Evolutionary conservation across 305 asterid species (phyloP), one percentile per base, ranked within the genome.

Genomic region (Fraxinus sp.): DNA sequence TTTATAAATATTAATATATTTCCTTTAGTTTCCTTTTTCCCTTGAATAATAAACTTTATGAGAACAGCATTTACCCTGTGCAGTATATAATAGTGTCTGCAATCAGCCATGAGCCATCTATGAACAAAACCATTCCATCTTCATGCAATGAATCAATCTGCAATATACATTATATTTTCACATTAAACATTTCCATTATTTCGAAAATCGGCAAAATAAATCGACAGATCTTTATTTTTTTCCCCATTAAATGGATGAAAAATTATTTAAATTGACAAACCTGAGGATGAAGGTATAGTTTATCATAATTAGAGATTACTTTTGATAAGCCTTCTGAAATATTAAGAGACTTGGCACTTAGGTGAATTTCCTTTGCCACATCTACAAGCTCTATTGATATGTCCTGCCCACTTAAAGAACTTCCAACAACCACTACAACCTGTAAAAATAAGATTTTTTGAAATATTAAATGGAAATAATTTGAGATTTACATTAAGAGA

Each of bases 371-470:
- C 86, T 90, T 95, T 83, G 98, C 98, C 78, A 90, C 87, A 74
- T 88, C 83, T 73, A 90, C 95, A 87, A 95, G 94, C 88, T 92
- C 98, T 87, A 91, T 85, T 41, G 98, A 89, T 83, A 95, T 92
- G 84, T 95, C 98, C 78, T 91, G 97, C 44, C 98, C 98, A 91
- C 98, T 95, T 18, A 83, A 80, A 30, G 98, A 94, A 80, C 84
- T 95, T 76, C 98, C 98, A 82, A 95, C 91, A 35, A 92, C 98
- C 89, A 92, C 93, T 76, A 95, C 97, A 33, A 95, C 97, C 98
- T 95, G 83, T 35, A 44, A 39, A 66, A 30, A 39, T 11, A 84
- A 75, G 52, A 66, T 77, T 22, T 41, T 37, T 39, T n/a, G 4
- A 55, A 57, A 44, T 64, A 55, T 52, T 74, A 36, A 16, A 73